Conservation (phyloP, 2,329 filamentous ascomycete species). For the Talaromyces verruculosus region DNA sequence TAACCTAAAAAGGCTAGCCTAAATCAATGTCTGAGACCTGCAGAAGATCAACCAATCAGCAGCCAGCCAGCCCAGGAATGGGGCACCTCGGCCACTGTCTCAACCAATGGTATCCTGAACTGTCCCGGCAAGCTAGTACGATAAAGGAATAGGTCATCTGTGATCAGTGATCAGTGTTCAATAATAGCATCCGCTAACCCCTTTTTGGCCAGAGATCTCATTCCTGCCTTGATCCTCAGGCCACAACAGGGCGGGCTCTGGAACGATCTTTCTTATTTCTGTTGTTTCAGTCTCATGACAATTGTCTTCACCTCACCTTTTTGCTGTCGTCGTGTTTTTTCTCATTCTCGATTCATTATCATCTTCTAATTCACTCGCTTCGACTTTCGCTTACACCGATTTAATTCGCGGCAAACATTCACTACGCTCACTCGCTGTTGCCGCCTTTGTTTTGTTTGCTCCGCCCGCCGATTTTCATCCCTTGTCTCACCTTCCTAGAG, state of each 20-base stretch:
- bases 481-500: slow-evolving; percentile 13
- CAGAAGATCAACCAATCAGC: slow-evolving; percentile 13
- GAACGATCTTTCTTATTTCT: slow-evolving; percentile 15
- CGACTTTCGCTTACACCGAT: slow-evolving; percentile 5
- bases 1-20: neutral
- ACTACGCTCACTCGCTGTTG: slow-evolving; percentile 7
- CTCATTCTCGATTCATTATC: neutral
- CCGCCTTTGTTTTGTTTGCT: neutral
- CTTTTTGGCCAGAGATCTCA: neutral
- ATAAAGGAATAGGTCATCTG: neutral
- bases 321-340: neutral
- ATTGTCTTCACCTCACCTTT: neutral
- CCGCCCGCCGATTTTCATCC: slow-evolving; percentile 1
- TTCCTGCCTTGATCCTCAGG: slow-evolving; percentile 3
- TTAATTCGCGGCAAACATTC: neutral
- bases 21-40: slow-evolving; percentile 19
- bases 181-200: slow-evolving; percentile 10
- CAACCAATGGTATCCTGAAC: too few relatives aligned
- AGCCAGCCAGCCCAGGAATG: neutral
- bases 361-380: slow-evolving; percentile 8
- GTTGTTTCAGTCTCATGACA: neutral
- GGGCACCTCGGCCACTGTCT: neutral
- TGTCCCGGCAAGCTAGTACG: too few relatives aligned
- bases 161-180: slow-evolving; percentile 7
- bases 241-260: neutral